phyloP scores from a whole-genome alignment of 179 eudicot species.

The Corrigiola litoralis region DNA sequence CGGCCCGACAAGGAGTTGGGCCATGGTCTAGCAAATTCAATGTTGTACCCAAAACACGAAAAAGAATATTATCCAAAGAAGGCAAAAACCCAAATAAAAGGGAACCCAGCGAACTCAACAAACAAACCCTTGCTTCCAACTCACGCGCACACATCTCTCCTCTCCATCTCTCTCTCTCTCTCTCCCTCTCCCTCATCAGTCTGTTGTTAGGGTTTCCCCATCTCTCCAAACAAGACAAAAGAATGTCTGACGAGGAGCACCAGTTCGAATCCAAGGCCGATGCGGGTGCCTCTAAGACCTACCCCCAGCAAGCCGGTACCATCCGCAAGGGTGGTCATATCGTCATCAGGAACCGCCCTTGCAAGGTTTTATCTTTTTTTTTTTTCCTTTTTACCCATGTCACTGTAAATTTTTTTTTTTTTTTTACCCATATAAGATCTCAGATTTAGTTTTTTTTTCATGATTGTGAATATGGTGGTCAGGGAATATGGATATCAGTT shows the following conservation, averaged over 20 bases:
- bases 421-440: too few relatives aligned
- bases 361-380: background rate
- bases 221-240: too few relatives aligned
- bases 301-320: slow-evolving; percentile 12
- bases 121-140: background rate
- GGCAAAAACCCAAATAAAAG: slow-evolving; percentile 32
- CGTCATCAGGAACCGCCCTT: slow-evolving; percentile 5
- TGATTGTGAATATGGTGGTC: too few relatives aligned
- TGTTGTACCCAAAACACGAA: too few relatives aligned
- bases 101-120: background rate
- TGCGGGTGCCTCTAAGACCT: slow-evolving; percentile 8
- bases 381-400: background rate
- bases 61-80: too few relatives aligned
- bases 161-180: background rate
- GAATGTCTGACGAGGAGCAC: slow-evolving; percentile 15
- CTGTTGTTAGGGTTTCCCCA: background rate
- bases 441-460: too few relatives aligned
- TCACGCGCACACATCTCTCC: background rate
- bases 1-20: too few relatives aligned
- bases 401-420: background rate
- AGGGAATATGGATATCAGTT: too few relatives aligned
- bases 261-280: slow-evolving; percentile 7
- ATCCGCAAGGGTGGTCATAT: slow-evolving; percentile 10
- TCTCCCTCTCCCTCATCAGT: background rate
- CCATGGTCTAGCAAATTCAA: too few relatives aligned